These are phyloP conservation scores for Schwanniomyces polymorphus DNA, from an alignment of 805 yeast species.

Conservation along the genomic window DNA sequence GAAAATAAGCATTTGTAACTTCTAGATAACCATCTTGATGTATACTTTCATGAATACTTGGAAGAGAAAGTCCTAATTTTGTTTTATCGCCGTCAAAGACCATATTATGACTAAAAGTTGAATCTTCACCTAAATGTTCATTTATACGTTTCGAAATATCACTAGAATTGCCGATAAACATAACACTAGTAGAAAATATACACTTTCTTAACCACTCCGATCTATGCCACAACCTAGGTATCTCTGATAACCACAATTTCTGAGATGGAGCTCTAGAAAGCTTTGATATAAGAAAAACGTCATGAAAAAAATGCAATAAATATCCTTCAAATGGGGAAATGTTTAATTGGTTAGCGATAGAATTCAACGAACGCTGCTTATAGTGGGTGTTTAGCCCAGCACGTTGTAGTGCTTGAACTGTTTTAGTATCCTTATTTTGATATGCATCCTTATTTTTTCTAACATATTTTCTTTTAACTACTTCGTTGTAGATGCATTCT, in stretches of 20 bases:
- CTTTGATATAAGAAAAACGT: slow-evolving; percentile 8
- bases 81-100: neutral
- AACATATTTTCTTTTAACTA: neutral
- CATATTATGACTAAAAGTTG: neutral
- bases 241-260: slow-evolving; percentile 10
- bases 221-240: slow-evolving; percentile 16
- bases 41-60: neutral
- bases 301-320: slow-evolving; percentile 18
- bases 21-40: neutral
- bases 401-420: neutral
- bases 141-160: neutral
- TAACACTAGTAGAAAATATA: slow-evolving; percentile 16
- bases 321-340: slow-evolving; percentile 18
- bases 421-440: neutral
- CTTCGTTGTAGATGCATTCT: slow-evolving; percentile 16
- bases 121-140: neutral
- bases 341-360: slow-evolving; percentile 11
- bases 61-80: slow-evolving; percentile 6
- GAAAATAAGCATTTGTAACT: slow-evolving; percentile 23
- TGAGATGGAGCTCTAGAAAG: neutral
- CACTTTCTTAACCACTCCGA: slow-evolving; percentile 16
- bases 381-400: neutral
- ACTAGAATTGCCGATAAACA: slow-evolving; percentile 16
- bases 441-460: neutral
- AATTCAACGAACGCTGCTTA: slow-evolving; percentile 6